These are phyloP conservation scores for Claviceps fusiformis DNA, from an alignment of 2,329 filamentous ascomycete genomes.

Conservation along the genomic window DNA sequence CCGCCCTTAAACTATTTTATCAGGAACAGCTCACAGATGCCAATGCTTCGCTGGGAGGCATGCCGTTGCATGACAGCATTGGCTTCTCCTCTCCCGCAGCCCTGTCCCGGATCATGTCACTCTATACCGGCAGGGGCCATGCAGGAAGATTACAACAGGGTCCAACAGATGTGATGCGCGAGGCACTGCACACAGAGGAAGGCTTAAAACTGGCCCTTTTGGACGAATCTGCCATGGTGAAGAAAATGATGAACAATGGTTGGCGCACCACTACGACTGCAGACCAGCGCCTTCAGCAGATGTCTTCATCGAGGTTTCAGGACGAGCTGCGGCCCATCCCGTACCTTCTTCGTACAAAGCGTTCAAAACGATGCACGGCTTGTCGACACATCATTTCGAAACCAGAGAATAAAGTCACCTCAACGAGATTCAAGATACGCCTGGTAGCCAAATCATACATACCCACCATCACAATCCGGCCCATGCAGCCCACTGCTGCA, in stretches of 20 bases:
- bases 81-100: slow-evolving; percentile 67
- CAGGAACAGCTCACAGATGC: slow-evolving; percentile 59
- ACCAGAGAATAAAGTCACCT: slow-evolving; percentile 80
- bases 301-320: slow-evolving; percentile 47
- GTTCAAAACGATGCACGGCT: slow-evolving; percentile 80
- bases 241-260: slow-evolving; percentile 42
- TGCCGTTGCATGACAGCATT: slow-evolving; percentile 23
- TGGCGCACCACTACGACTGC: slow-evolving; percentile 48
- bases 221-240: slow-evolving; percentile 48
- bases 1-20: slow-evolving; percentile 67
- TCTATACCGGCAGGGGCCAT: slow-evolving; percentile 59
- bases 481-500: slow-evolving; percentile 32
- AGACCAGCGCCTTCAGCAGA: slow-evolving; percentile 34
- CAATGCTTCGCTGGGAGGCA: slow-evolving; percentile 35
- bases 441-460: slow-evolving; percentile 82
- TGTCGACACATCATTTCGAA: slow-evolving; percentile 94
- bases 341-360: slow-evolving; percentile 75
- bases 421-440: slow-evolving; percentile 83
- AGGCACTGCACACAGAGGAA: slow-evolving; percentile 57
- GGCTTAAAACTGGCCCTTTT: slow-evolving; percentile 53
- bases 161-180: slow-evolving; percentile 63
- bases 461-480: slow-evolving; percentile 63
- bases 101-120: slow-evolving; percentile 76
- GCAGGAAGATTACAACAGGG: slow-evolving; percentile 51
- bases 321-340: slow-evolving; percentile 70